phyloP scores from a whole-genome alignment of 306 rosid species.

The Trichosanthes cucumerina region DNA sequence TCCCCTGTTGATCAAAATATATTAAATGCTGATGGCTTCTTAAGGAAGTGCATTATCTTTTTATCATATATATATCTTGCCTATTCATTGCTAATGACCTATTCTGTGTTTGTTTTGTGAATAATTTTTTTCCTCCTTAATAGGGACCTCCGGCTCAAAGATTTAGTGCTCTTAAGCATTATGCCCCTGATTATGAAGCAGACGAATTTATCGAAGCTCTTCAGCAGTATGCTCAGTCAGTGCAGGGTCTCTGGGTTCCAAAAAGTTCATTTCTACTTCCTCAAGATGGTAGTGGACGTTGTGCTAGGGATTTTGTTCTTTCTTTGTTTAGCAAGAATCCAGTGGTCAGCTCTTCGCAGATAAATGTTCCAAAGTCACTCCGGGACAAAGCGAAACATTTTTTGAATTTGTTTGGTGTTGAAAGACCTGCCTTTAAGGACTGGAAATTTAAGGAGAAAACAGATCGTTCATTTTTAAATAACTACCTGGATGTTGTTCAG shows the following conservation, averaged over 20 bases:
- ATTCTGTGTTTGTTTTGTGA: not conserved
- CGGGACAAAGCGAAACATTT: constrained; percentile 18
- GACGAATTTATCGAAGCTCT: constrained; percentile 50
- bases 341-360: constrained; percentile 30
- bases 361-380: constrained; percentile 22
- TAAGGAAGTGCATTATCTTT: not conserved
- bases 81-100: not conserved
- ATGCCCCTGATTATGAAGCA: constrained; percentile 49
- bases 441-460: constrained; percentile 39
- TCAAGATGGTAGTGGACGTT: constrained; percentile 12
- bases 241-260: constrained; percentile 77
- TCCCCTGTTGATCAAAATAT: not conserved
- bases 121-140: constrained; percentile 10
- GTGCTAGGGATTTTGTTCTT: constrained; percentile 47
- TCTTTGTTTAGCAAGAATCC: constrained; percentile 40
- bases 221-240: constrained; percentile 42
- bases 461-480: constrained; percentile 45
- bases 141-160: constrained; percentile 59
- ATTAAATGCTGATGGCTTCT: not conserved
- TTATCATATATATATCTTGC: constrained; percentile 2
- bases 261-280: constrained; percentile 39
- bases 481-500: constrained; percentile 37
- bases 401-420: constrained; percentile 41
- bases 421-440: constrained; percentile 27
- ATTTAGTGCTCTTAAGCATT: constrained; percentile 62